Evolutionary conservation across 2,329 filamentous ascomycete genomes (phyloP), one percentile per base, ranked within the genome.

Genomic region (Phoma sp.): DNA sequence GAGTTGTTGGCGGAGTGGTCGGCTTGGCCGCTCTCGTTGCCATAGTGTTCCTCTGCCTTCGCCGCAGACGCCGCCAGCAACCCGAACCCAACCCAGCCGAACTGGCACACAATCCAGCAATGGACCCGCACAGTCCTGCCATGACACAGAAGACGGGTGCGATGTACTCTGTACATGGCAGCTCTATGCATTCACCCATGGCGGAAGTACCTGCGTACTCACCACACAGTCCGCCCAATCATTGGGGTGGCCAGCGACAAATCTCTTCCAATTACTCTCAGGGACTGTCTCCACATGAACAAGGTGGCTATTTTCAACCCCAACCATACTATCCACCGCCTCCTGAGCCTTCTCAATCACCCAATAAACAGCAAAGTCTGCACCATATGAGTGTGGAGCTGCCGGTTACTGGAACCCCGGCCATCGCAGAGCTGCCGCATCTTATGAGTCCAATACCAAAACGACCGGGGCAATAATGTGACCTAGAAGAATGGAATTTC

Each of bases 1-100:
- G 71, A 26, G 71, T 68, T 3, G 61, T 74, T 5, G 73, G 74
- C 14, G 73, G 74, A 12, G 58, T 70, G 4, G 56, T 64, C 1
- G 62, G 43, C 7, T 47, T 75, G 2, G 34, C 55, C 15, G 37
- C 62, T n/a, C 34, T 67, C 11, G 47, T 65, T 20, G 43, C 33
- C 17, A 21, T 72, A 2, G 49, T 64, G 3, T 54, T 65, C 25
- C 56, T 62, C 46, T 71, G 67, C 29, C 56, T 69, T 5, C 61
- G 62, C 15, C 42, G 38, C 5, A 42, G 57, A 32, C 67, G 66
- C 36, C 56, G 58, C 15, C 20, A 34, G n/a, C 45, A 36, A 28
- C 7, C 15, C 14, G 38, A 29, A n/a, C 28, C 45, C 21, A 42
- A 15, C 33, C 45, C 33, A 17, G 45, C 38, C 23, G 25, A 36